phyloP scores from a whole-genome alignment of 2,329 filamentous ascomycete species.

The Diaporthe sp. region DNA sequence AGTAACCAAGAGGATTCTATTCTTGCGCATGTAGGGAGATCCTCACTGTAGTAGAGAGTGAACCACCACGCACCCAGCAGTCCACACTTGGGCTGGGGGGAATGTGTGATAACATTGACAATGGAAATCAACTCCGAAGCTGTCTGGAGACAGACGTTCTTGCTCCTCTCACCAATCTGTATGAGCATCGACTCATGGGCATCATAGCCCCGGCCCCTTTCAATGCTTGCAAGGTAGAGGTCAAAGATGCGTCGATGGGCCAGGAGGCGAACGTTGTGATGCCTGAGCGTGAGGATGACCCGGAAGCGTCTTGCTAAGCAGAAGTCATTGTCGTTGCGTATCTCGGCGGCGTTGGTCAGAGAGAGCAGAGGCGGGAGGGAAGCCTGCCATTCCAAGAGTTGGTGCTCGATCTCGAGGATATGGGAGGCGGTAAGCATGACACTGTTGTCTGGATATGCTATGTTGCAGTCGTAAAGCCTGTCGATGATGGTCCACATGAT shows the following conservation, averaged over 20 bases:
- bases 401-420: constrained; percentile 55
- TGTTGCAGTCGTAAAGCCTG: constrained; percentile 58
- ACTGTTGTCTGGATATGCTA: constrained; percentile 48
- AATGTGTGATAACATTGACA: constrained; percentile 42
- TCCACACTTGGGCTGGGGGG: constrained; percentile 37
- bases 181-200: constrained; percentile 41
- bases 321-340: constrained; percentile 43
- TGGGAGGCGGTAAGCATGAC: constrained; percentile 48
- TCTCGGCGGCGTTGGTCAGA: constrained; percentile 46
- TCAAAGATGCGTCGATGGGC: constrained; percentile 50
- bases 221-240: constrained; percentile 42
- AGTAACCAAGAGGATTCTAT: background rate
- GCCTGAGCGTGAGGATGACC: constrained; percentile 55
- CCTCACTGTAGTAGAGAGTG: constrained; percentile 50
- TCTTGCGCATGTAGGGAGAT: background rate
- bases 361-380: constrained; percentile 49
- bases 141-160: constrained; percentile 44
- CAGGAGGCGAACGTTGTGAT: constrained; percentile 52
- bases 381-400: constrained; percentile 55
- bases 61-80: constrained; percentile 52
- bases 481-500: constrained; percentile 56
- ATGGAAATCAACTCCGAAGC: constrained; percentile 46
- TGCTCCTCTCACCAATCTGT: constrained; percentile 45
- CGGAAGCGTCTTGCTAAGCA: constrained; percentile 51
- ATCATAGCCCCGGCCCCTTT: constrained; percentile 27